Evolutionary conservation across 345 rosid genomes (phyloP), one percentile per base, ranked within the genome.

Genomic region (Angophora floribunda): DNA sequence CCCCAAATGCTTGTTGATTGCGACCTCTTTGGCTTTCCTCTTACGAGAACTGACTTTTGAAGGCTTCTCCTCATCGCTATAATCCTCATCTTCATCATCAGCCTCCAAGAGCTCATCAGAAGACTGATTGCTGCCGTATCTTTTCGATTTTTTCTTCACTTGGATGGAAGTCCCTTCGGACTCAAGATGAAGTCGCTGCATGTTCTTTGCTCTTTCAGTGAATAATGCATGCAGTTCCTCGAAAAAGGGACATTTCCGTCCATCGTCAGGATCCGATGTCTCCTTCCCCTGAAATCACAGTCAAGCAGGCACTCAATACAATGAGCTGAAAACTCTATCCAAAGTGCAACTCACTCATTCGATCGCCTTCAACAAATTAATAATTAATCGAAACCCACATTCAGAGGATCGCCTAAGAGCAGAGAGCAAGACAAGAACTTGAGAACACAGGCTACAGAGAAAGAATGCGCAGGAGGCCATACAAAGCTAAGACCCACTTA

Each of bases 211-310:
- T 85, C 94, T 92, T 86, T 89, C 94, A 41, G 89, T 85, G 90
- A 95, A 94, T 13, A 93, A 88, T 3, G 90, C 91, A 36, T 94
- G 94, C 78, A 95, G 89, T 51, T 95, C 95, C 85, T 93, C 94
- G 55, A 92, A 95, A 90, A 95, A 95, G 6, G 92, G 94, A 67
- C 93, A 95, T 52, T 90, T 93, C 86, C 90, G 86, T 59, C 93
- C 93, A 82, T 86, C 91, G 75, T 93, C 94, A 9, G 92, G 91
- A 90, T 93, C 93, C 55, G 94, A 90, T 63, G 95, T 92, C 90
- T 95, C 97, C 90, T 91, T 93, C 70, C 94, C 97, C 95, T 95
- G 90, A 57, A 32, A 70, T 55, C 1, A 61, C 82, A 75, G 82
- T 11, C 7, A 88, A 75, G 47, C 30, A 30, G 52, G 70, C 24